Base-by-base conservation (phyloP, 2,329 filamentous ascomycete genomes). In the Phoma sp. region DNA sequence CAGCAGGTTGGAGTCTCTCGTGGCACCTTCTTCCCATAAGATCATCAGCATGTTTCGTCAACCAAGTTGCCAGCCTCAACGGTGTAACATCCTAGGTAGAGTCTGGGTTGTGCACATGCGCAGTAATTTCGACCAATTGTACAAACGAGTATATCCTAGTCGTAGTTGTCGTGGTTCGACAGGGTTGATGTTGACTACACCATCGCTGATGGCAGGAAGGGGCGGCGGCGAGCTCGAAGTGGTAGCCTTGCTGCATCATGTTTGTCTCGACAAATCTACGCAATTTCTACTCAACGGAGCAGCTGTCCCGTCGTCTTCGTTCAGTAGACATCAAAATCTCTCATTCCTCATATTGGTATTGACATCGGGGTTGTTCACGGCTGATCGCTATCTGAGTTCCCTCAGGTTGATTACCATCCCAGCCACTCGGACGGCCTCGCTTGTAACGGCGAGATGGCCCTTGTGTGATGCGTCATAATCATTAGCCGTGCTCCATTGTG, bases 1-100 rank as follows among this genome's bases (percentile, higher is more conserved):
- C 37, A 18, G 21, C 51, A 43, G 37, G 26, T 39, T 25, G 14
- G 26, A 43, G 30, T 33, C 45, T 47, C 29, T 32, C 49, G 53
- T 43, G 43, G 46, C 45, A 20, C 37, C 55, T 55, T 46, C 56
- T 48, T 48, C 43, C 32, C 53, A 51, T 47, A 47, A 23, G 20
- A 15, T 32, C 37, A 45, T 21, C 28, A 23, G 23, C 29, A 38
- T 29, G 26, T 25, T 7, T 11, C 4, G 51, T 55, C 14, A 30
- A 36, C 52, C 51, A 38, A 34, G 32, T 34, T 39, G 28, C 20
- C 26, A 47, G 42, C 11, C 18, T 29, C 43, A 36, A 40, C 30
- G 23, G 12, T 9, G 20, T 29, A 39, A 26, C 20, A 49, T 26
- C 23, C 28, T 2, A 2, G 20, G 23, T 29, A 17, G 6, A 15